Evolutionary conservation across 345 rosid genomes (phyloP).

Genomic region (Iberis pinnata): DNA sequence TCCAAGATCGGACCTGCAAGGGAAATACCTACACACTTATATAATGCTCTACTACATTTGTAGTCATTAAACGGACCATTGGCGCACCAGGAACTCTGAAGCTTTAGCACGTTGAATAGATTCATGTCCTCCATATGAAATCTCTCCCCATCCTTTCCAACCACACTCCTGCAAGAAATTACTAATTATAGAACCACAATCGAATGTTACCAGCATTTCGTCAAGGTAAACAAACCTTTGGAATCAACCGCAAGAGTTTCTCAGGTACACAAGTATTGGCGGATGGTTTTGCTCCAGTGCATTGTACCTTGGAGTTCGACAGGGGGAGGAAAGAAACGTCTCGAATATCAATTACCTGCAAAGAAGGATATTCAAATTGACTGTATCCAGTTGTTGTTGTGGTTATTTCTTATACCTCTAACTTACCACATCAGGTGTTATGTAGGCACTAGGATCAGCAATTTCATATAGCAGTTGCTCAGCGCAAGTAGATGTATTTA

Average conservation of each 20-base stretch:
- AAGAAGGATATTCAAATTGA: slow-evolving; percentile 17
- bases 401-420: slow-evolving; percentile 1
- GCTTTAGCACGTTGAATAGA: slow-evolving; percentile 70
- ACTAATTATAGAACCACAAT: slow-evolving; percentile 3
- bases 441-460: slow-evolving; percentile 78
- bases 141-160: slow-evolving; percentile 98
- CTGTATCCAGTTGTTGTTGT: not conserved
- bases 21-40: not conserved
- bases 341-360: slow-evolving; percentile 62
- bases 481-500: slow-evolving; percentile 64
- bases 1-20: slow-evolving; percentile 76
- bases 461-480: slow-evolving; percentile 89
- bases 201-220: slow-evolving; percentile 1
- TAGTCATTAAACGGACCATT: slow-evolving; percentile 11
- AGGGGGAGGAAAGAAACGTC: slow-evolving; percentile 63
- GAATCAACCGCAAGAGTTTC: slow-evolving; percentile 63
- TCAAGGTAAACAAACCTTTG: slow-evolving; percentile 43
- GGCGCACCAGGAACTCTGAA: slow-evolving; percentile 73
- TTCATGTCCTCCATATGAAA: slow-evolving; percentile 81
- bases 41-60: slow-evolving; percentile 3
- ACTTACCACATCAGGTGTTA: slow-evolving; percentile 92
- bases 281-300: slow-evolving; percentile 71
- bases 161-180: slow-evolving; percentile 56
- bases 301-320: slow-evolving; percentile 54
- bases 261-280: slow-evolving; percentile 42